phyloP scores from a whole-genome alignment of 352 stramenopile species.

The Phytopythium boreale region DNA sequence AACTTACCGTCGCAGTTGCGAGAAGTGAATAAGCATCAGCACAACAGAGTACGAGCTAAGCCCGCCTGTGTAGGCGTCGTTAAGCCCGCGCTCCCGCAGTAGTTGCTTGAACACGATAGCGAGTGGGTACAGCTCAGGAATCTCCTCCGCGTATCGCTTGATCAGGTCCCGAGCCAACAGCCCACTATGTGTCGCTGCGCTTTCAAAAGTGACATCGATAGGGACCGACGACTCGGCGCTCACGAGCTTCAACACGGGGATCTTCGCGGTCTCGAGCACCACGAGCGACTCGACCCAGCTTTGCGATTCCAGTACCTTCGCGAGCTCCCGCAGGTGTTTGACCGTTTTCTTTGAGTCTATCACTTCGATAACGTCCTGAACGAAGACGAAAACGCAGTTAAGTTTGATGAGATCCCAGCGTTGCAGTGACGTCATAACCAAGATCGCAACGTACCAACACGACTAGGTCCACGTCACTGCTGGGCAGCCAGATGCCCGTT shows the following conservation, averaged over 20 bases:
- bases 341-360: slow-evolving; percentile 55
- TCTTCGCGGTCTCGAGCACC: slow-evolving; percentile 79
- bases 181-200: slow-evolving; percentile 74
- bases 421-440: background rate
- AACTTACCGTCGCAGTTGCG: slow-evolving; percentile 57
- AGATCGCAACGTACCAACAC: slow-evolving; percentile 40
- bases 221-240: slow-evolving; percentile 73
- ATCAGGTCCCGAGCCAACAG: slow-evolving; percentile 83
- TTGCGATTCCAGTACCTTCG: slow-evolving; percentile 51
- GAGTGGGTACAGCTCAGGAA: slow-evolving; percentile 87
- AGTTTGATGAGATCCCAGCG: background rate
- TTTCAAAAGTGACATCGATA: slow-evolving; percentile 87
- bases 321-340: slow-evolving; percentile 56
- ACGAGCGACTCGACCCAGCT: slow-evolving; percentile 81
- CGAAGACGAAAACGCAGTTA: background rate
- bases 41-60: slow-evolving; percentile 92
- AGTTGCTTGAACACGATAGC: slow-evolving; percentile 91
- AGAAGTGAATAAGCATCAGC: slow-evolving; percentile 90
- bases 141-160: slow-evolving; percentile 74
- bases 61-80: slow-evolving; percentile 90
- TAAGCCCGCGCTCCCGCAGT: slow-evolving; percentile 84
- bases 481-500: slow-evolving; percentile 85
- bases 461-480: slow-evolving; percentile 84
- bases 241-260: slow-evolving; percentile 81
- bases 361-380: slow-evolving; percentile 53